A percentile compares a stretch with the other conserved stretches of the same genome.
Conservation (phyloP, 129 eudicot species). For the Tagetes patula region DNA sequence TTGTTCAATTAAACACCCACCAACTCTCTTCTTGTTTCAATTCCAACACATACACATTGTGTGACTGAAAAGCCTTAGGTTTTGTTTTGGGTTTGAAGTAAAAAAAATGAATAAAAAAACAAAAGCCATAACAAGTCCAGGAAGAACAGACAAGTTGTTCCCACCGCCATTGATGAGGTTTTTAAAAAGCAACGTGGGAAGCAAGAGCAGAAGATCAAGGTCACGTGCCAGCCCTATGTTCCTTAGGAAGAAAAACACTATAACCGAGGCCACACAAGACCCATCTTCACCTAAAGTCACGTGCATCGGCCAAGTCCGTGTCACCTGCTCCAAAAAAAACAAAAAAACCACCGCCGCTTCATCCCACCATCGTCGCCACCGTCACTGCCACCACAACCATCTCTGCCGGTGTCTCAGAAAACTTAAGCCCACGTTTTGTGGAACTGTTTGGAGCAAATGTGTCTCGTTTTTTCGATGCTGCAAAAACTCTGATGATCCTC, state of each 20-base stretch:
- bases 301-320: conserved; percentile 51
- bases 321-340: conserved; percentile 36
- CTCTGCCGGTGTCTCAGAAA: conserved; percentile 20
- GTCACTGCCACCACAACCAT: conserved; percentile 7
- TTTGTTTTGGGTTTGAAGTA: not conserved
- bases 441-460: conserved; percentile 35
- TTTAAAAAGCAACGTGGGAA: conserved; percentile 45
- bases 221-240: conserved; percentile 50
- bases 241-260: conserved; percentile 31
- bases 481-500: conserved; percentile 15
- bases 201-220: conserved; percentile 38
- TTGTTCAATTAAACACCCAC: conserved; percentile 2
- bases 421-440: conserved; percentile 15
- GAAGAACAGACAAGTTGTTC: conserved; percentile 42
- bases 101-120: conserved; percentile 22
- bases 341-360: conserved; percentile 6
- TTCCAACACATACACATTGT: no score
- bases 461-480: conserved; percentile 36
- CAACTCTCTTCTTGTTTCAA: no score
- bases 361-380: not conserved
- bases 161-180: conserved; percentile 63
- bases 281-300: conserved; percentile 52
- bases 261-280: conserved; percentile 37
- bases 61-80: not conserved
- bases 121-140: conserved; percentile 52